phyloP scores from a whole-genome alignment of 768 basidiomycete genomes.

The Termitomyces sp. region DNA sequence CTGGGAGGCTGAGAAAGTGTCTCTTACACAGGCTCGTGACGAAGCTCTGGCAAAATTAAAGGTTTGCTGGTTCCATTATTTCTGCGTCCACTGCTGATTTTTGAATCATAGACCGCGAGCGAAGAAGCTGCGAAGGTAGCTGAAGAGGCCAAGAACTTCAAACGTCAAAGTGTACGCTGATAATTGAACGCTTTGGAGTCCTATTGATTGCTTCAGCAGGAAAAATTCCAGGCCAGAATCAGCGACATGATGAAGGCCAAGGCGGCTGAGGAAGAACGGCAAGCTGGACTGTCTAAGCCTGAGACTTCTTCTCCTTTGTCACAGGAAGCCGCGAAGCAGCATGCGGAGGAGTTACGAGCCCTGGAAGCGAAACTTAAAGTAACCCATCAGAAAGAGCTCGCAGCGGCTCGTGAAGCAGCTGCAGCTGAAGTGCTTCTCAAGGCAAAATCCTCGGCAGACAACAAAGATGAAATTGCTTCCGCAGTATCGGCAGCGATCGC shows the following conservation, averaged over 20 bases:
- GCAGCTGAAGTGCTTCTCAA: conserved; percentile 27
- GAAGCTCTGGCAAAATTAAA: conserved; percentile 58
- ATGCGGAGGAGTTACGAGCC: conserved; percentile 55
- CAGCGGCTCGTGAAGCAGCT: conserved; percentile 48
- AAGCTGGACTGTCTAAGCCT: conserved; percentile 28
- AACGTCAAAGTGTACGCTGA: conserved; percentile 35
- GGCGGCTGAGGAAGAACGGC: conserved; percentile 42
- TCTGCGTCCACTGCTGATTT: conserved; percentile 3
- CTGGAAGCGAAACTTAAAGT: conserved; percentile 50
- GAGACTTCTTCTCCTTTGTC: conserved; percentile 16
- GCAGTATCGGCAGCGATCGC: conserved; percentile 47
- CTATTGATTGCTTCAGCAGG: conserved; percentile 32
- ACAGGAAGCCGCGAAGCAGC: conserved; percentile 45
- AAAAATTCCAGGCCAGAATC: conserved; percentile 57
- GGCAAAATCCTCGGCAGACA: conserved; percentile 27
- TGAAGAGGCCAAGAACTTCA: conserved; percentile 41
- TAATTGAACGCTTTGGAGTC: not conserved
- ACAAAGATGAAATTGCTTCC: conserved; percentile 39
- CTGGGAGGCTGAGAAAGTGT: conserved; percentile 60
- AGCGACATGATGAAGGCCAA: conserved; percentile 49
- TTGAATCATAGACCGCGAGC: conserved; percentile 29
- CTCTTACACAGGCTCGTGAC: conserved; percentile 53
- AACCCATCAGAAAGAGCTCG: conserved; percentile 52
- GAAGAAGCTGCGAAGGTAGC: conserved; percentile 40
- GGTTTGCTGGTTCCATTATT: conserved; percentile 28